Evolutionary conservation across 2,329 filamentous ascomycete species (phyloP), one percentile per base, ranked within the genome.

Genomic region (Sporothrix brasiliensis): DNA sequence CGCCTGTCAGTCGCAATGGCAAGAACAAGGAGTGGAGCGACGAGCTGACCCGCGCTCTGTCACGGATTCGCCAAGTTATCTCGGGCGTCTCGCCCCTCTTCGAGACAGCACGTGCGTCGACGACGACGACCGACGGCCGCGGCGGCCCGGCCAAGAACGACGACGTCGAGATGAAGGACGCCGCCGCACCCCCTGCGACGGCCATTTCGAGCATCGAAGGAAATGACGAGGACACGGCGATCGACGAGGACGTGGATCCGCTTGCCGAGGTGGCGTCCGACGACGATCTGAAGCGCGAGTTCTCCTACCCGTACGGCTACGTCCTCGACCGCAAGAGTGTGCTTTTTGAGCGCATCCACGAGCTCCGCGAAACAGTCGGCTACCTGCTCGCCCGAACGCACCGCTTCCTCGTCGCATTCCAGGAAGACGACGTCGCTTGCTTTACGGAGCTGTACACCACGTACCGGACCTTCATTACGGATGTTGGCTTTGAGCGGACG

Each of bases 11-110:
- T 79, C 88, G 94, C 70, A 94, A 94, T 74, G 95, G 95, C 50
- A 97, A 94, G 78, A 96, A 97, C 75, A 99, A 98, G 80, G 94
- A 97, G 76, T 99, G 95, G 95, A 97, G 94, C 0, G 95, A 99
- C 78, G 96, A 99, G 78, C 91, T 98, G 39, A 94, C 93, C 1
- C 86, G 95, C 69, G 93, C 97, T 74, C 85, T 99, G 70, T 92
- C 94, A 14, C 89, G 97, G 67, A 84, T 99, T 16, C 87, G 94
- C 41, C 85, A 99, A n/a, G 88, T 97, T 58, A 88, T 97, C 34
- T 96, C 94, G 3, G 95, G 95, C 68, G 89, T 97, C 71, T 94
- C 94, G 9, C 90, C 92, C 1, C 84, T 99, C 13, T 98, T 99
- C 77, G 93, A 97, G 76, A 89, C 93, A 0, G 87, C 88, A 75